These are phyloP conservation scores for Geranomyces variabilis DNA, from an alignment of 192 early-diverging fungal genomes.

Conservation along the genomic window DNA sequence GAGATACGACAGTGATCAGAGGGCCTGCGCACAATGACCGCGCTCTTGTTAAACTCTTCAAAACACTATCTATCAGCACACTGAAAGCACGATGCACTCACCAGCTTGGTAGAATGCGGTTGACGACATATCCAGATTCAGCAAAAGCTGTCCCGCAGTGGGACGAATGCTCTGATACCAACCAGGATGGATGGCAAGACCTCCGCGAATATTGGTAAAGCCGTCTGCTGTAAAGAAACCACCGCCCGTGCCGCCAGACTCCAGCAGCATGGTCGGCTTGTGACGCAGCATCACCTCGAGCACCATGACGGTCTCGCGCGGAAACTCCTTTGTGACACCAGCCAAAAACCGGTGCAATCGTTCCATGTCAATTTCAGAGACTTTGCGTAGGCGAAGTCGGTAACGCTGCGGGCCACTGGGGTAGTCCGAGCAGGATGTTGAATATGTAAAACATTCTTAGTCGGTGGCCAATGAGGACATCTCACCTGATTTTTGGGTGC, in stretches of 20 bases:
- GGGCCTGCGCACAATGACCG: conserved; percentile 13
- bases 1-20: background rate
- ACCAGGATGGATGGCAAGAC: conserved; percentile 87
- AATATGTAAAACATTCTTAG: background rate
- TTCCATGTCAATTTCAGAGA: conserved; percentile 64
- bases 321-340: conserved; percentile 48
- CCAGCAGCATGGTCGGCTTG: conserved; percentile 58
- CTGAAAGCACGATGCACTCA: conserved; percentile 1
- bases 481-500: conserved; percentile 12
- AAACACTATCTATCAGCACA: background rate
- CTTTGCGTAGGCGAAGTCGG: conserved; percentile 66
- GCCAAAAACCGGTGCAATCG: conserved; percentile 47
- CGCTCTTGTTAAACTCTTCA: too few relatives aligned
- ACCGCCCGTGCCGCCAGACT: conserved; percentile 76
- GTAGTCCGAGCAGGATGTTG: background rate
- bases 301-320: conserved; percentile 50
- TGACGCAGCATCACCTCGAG: conserved; percentile 83
- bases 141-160: conserved; percentile 59
- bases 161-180: conserved; percentile 87
- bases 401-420: conserved; percentile 56
- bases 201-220: conserved; percentile 57
- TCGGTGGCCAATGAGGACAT: background rate
- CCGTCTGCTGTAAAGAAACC: conserved; percentile 83
- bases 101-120: conserved; percentile 60
- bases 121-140: conserved; percentile 60